phyloP scores from a whole-genome alignment of 1,139 yeast species.

The Groenewaldozyma sp. region DNA sequence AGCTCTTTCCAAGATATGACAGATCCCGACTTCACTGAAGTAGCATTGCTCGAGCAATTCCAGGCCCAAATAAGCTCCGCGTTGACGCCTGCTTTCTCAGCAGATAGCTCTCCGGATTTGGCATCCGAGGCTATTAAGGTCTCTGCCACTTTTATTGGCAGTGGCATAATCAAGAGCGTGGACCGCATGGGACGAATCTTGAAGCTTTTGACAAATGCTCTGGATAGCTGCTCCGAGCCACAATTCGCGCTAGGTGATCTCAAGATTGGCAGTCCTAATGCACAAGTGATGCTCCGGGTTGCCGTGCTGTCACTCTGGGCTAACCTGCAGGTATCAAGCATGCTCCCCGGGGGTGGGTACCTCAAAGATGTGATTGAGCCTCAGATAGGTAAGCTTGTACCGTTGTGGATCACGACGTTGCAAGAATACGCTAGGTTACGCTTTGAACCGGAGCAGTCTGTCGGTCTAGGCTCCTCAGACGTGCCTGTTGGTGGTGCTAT shows the following conservation, averaged over 20 bases:
- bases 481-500: slow-evolving; percentile 20
- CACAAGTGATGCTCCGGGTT: slow-evolving; percentile 53
- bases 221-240: slow-evolving; percentile 43
- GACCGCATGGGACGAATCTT: slow-evolving; percentile 51
- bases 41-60: slow-evolving; percentile 75
- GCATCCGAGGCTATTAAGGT: slow-evolving; percentile 74
- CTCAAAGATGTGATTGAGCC: slow-evolving; percentile 43
- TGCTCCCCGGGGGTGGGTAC: slow-evolving; percentile 30
- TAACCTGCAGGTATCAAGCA: slow-evolving; percentile 46
- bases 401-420: slow-evolving; percentile 71
- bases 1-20: slow-evolving; percentile 40
- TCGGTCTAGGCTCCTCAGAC: slow-evolving; percentile 15
- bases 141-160: slow-evolving; percentile 65
- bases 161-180: slow-evolving; percentile 42
- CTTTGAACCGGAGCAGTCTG: slow-evolving; percentile 44
- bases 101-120: slow-evolving; percentile 62
- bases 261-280: slow-evolving; percentile 29
- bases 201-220: slow-evolving; percentile 54
- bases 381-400: slow-evolving; percentile 52
- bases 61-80: slow-evolving; percentile 94
- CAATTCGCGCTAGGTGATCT: slow-evolving; percentile 39
- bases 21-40: slow-evolving; percentile 68
- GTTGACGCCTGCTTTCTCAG: slow-evolving; percentile 75
- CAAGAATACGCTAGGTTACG: slow-evolving; percentile 65
- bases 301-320: slow-evolving; percentile 89